A percentile compares a stretch with the other conserved stretches of the same genome.
Conservation (phyloP, 208 protist genomes). For the Trypanosoma avium region DNA sequence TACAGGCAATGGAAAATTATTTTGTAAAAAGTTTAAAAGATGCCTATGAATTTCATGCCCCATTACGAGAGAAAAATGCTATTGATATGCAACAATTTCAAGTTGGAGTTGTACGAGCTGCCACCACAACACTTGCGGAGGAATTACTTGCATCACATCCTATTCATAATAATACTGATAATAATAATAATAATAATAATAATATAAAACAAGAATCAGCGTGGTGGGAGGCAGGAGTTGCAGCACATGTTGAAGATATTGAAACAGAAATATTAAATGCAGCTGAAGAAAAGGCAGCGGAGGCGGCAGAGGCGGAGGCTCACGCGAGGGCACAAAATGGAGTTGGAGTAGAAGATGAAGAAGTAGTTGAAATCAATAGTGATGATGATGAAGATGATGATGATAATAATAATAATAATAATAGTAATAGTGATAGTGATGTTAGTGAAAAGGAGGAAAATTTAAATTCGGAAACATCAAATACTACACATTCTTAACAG, state of each 20-base stretch:
- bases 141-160: conserved; percentile 16
- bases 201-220: background rate
- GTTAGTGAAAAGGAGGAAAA: too few relatives aligned
- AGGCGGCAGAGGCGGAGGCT: conserved; percentile 12
- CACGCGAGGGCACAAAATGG: conserved; percentile 27
- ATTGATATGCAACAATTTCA: conserved; percentile 71
- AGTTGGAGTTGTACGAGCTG: conserved; percentile 49
- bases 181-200: background rate
- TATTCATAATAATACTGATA: too few relatives aligned
- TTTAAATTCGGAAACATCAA: too few relatives aligned
- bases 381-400: conserved; percentile 1
- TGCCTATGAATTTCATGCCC: conserved; percentile 65
- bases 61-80: conserved; percentile 53
- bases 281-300: conserved; percentile 30
- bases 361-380: background rate
- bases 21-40: conserved; percentile 58
- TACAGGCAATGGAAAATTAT: conserved; percentile 86
- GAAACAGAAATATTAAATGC: conserved; percentile 25
- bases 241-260: conserved; percentile 44
- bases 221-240: conserved; percentile 59
- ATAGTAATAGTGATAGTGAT: too few relatives aligned
- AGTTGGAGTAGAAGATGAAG: conserved; percentile 15
- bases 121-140: conserved; percentile 51
- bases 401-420: too few relatives aligned
- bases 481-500: too few relatives aligned